These are phyloP conservation scores for Exophiala oligosperma DNA, from an alignment of 2,329 filamentous ascomycete species.

Conservation along the genomic window DNA sequence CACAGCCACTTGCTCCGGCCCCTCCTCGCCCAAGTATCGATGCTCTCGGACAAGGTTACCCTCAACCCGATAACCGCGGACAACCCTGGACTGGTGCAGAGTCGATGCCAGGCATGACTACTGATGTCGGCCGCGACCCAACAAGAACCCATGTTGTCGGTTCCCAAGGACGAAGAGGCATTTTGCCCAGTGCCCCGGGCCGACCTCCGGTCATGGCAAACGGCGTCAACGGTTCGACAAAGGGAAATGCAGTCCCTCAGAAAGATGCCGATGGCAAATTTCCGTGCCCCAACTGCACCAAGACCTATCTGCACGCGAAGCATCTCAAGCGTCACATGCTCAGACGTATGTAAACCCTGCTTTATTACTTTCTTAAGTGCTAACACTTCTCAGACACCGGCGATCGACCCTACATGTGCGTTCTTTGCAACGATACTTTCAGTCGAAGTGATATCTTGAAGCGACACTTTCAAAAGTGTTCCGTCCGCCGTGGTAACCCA, in stretches of 20 bases:
- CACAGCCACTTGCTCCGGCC: conserved; percentile 74
- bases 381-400: conserved; percentile 73
- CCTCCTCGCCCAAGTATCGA: conserved; percentile 64
- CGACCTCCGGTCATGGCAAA: conserved; percentile 72
- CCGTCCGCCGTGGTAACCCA: conserved; percentile 90
- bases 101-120: conserved; percentile 40
- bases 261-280: conserved; percentile 99
- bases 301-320: conserved; percentile 96
- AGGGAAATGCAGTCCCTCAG: conserved; percentile 81
- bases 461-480: conserved; percentile 99
- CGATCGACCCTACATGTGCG: conserved; percentile 97
- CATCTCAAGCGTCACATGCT: conserved; percentile 95
- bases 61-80: conserved; percentile 54
- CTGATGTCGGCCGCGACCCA: conserved; percentile 43
- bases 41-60: conserved; percentile 62
- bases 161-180: conserved; percentile 87
- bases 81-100: conserved; percentile 40
- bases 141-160: conserved; percentile 81
- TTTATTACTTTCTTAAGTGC: conserved; percentile 23
- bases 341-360: conserved; percentile 68
- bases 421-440: conserved; percentile 96
- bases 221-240: conserved; percentile 62
- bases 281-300: conserved; percentile 95
- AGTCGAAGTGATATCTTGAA: conserved; percentile 97
- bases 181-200: conserved; percentile 86